phyloP scores from a whole-genome alignment of 2,329 filamentous ascomycete species.

The Endoconidiophora polonica region DNA sequence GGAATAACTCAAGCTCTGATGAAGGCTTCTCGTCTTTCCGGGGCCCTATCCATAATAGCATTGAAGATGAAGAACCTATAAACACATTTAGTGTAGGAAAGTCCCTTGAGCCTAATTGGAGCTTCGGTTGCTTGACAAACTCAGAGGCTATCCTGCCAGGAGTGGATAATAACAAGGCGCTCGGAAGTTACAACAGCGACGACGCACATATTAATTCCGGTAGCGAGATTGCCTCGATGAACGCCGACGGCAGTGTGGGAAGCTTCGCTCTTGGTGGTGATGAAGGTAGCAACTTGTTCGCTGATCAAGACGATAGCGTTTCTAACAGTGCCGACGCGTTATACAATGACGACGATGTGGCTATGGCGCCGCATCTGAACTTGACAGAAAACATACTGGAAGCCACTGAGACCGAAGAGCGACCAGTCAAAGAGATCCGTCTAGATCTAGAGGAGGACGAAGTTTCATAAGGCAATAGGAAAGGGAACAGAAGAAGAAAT shows the following conservation, averaged over 20 bases:
- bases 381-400: not conserved
- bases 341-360: constrained; percentile 11
- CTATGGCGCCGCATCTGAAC: constrained; percentile 1
- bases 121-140: constrained; percentile 25
- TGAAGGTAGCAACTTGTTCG: not conserved
- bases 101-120: constrained; percentile 28
- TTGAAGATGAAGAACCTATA: constrained; percentile 30
- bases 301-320: constrained; percentile 14
- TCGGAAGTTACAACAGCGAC: constrained; percentile 26
- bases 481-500: too few relatives aligned
- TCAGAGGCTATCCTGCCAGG: constrained; percentile 16
- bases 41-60: constrained; percentile 24
- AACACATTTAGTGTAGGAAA: constrained; percentile 18
- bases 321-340: constrained; percentile 12
- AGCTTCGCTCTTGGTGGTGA: constrained; percentile 7
- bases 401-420: constrained; percentile 1
- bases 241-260: not conserved
- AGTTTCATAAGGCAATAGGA: too few relatives aligned
- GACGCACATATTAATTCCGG: constrained; percentile 27
- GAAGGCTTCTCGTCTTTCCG: constrained; percentile 22
- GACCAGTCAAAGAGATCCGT: constrained; percentile 12
- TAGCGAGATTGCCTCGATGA: constrained; percentile 18
- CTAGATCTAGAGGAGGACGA: constrained; percentile 9
- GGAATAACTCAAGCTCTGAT: constrained; percentile 11
- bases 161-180: constrained; percentile 15